Evolutionary conservation across 2,329 filamentous ascomycete species (phyloP), one percentile per base, ranked within the genome.

Genomic region (Cladosporium sp.): DNA sequence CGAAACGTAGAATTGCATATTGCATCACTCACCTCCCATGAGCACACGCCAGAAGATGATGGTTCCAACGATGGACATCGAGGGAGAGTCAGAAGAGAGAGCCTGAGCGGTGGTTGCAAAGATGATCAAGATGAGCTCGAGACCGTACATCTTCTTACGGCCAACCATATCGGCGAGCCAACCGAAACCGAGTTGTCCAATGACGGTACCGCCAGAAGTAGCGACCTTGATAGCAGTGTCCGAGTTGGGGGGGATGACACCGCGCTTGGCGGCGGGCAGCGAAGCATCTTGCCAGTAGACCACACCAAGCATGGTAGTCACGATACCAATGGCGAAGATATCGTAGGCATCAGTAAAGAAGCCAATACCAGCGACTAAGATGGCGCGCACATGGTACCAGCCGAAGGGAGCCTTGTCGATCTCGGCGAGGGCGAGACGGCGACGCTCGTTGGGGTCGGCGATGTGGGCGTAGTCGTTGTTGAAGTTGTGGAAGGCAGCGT

Each of bases 181-280:
- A 68, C 90, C 90, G 68, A 96, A 95, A 48, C 83, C 83, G 32
- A 94, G 77, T 75, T 95, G 91, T 35, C 90, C 91, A 50, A 95
- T 76, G 55, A 95, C 89, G 19, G 90, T 94, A 59, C 91, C 91
- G 59, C 86, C 87, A 28, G 88, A 92, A 12, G 90, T 94, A 20
- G 90, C 84, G 56, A 93, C 84, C 76, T 95, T 95, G 78, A 95
- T 91, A 22, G 89, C 88, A 4, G 86, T 93, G 65, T 94, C 89
- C 8, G 88, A 83, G 57, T 73, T 78, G 32, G 80, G 76, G 12
- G 89, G 86, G 13, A 61, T 60, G 22, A 44, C 34, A 42, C 61
- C 61, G 17, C 45, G 45, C 28, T 53, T 42, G 17, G 48, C 13
- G 20, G 45, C 37, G 8, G 55, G 20, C 8, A 57, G 55, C 3